Evolutionary conservation across 495 filamentous ascomycete genomes (phyloP).

Genomic region (Thermochaetoides thermophila): DNA sequence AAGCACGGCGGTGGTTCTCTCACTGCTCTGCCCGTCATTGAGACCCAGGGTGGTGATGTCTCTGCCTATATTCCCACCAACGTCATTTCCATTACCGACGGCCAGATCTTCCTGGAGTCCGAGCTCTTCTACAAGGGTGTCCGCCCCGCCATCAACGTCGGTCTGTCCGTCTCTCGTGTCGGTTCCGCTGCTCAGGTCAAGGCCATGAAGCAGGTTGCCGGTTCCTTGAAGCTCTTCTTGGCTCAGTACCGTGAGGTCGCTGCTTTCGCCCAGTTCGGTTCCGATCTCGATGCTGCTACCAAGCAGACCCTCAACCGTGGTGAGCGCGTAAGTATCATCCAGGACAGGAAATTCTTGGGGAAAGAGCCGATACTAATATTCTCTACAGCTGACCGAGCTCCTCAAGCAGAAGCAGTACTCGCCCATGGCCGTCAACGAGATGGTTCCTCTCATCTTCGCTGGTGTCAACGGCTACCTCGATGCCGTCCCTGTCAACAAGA

Average conservation of each 20-base stretch:
- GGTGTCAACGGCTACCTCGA: constrained; percentile 97
- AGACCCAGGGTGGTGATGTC: constrained; percentile 99
- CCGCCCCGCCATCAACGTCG: constrained; percentile 99
- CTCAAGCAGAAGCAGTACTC: constrained; percentile 99
- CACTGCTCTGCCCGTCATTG: constrained; percentile 95
- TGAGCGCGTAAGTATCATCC: constrained; percentile 62
- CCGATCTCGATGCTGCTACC: constrained; percentile 95
- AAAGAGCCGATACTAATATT: constrained; percentile 20
- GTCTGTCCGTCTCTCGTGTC: constrained; percentile 99
- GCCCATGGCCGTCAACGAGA: constrained; percentile 97
- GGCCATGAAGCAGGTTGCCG: constrained; percentile 99
- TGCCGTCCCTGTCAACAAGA: constrained; percentile 68
- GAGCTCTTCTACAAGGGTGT: constrained; percentile 99
- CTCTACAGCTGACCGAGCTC: constrained; percentile 64
- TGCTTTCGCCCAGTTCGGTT: constrained; percentile 99
- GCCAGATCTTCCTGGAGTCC: constrained; percentile 98
- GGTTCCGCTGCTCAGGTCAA: constrained; percentile 98
- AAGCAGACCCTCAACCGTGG: constrained; percentile 98
- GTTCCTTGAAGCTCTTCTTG: constrained; percentile 99
- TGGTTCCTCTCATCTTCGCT: constrained; percentile 98
- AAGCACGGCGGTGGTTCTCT: constrained; percentile 92
- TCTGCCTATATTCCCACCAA: constrained; percentile 99
- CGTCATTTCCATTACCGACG: constrained; percentile 99
- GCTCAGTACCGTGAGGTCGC: constrained; percentile 99
- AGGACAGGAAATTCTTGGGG: not conserved